phyloP scores from a whole-genome alignment of 495 filamentous ascomycete genomes.

The Hypoxylon rickii region DNA sequence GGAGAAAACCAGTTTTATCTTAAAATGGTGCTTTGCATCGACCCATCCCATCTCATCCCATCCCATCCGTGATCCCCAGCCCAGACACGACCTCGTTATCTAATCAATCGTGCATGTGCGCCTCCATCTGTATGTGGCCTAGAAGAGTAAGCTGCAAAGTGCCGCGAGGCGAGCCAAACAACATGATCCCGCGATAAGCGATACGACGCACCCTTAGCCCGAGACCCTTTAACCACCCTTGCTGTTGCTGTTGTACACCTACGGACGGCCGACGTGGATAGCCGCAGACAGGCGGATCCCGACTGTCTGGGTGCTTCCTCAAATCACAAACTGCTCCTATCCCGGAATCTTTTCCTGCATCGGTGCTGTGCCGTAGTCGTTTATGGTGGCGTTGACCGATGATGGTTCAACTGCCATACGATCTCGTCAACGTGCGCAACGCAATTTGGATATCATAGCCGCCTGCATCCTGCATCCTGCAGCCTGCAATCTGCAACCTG shows the following conservation, averaged over 20 bases:
- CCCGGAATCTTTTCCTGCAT: constrained; percentile 20
- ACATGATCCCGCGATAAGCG: constrained; percentile 32
- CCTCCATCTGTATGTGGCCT: constrained; percentile 25
- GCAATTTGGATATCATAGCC: constrained; percentile 3
- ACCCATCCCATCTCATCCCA: constrained; percentile 23
- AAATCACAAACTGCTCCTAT: constrained; percentile 24
- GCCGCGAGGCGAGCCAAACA: constrained; percentile 25
- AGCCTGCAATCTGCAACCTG: constrained; percentile 13
- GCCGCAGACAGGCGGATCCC: constrained; percentile 27
- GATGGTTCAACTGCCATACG: not conserved
- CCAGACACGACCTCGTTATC: constrained; percentile 25
- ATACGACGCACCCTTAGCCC: constrained; percentile 13
- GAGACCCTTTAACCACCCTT: not conserved
- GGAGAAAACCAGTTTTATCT: no score
- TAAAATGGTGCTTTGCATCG: constrained; percentile 35
- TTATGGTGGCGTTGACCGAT: constrained; percentile 29
- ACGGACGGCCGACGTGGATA: constrained; percentile 11
- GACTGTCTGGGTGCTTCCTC: constrained; percentile 18
- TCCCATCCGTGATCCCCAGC: no score
- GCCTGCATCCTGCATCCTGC: no score
- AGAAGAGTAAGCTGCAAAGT: constrained; percentile 28
- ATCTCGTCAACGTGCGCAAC: not conserved
- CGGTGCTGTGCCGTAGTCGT: constrained; percentile 18
- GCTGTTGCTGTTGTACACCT: constrained; percentile 17
- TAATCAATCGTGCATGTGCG: constrained; percentile 36